Conservation (phyloP, 2,329 filamentous ascomycete species). For the Hyphodiscus sp. region DNA sequence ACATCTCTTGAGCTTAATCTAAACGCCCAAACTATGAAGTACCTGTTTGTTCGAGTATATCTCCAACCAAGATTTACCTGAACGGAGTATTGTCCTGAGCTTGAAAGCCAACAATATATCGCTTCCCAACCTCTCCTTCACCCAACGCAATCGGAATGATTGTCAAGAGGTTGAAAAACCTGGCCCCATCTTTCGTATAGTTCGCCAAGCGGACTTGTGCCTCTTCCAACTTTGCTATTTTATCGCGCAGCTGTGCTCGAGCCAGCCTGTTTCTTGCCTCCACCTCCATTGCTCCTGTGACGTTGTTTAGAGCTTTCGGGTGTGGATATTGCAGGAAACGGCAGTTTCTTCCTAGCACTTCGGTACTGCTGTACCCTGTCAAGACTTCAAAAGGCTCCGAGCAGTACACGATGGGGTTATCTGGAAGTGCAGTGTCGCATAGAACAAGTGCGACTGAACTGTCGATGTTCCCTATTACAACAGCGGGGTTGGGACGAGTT, state of each 20-base stretch:
- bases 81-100: not conserved
- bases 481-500: conserved; percentile 72
- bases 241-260: conserved; percentile 74
- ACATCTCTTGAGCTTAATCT: too few relatives aligned
- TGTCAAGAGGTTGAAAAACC: conserved; percentile 86
- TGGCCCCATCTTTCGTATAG: conserved; percentile 86
- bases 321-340: conserved; percentile 80
- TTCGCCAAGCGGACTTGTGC: conserved; percentile 89
- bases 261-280: conserved; percentile 66
- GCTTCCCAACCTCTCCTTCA: conserved; percentile 1
- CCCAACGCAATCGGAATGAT: conserved; percentile 90
- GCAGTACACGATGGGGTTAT: conserved; percentile 88
- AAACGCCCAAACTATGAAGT: too few relatives aligned
- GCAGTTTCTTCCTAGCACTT: conserved; percentile 85
- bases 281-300: conserved; percentile 54
- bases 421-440: conserved; percentile 81
- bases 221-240: conserved; percentile 65
- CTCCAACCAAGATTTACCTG: too few relatives aligned
- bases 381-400: conserved; percentile 90
- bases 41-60: too few relatives aligned
- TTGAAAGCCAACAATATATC: conserved; percentile 24
- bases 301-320: conserved; percentile 60
- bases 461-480: conserved; percentile 85
- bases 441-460: conserved; percentile 91
- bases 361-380: conserved; percentile 80